Evolutionary conservation across 2,329 filamentous ascomycete genomes (phyloP), one percentile per base, ranked within the genome.

Genomic region (Colletotrichum liaoningense): DNA sequence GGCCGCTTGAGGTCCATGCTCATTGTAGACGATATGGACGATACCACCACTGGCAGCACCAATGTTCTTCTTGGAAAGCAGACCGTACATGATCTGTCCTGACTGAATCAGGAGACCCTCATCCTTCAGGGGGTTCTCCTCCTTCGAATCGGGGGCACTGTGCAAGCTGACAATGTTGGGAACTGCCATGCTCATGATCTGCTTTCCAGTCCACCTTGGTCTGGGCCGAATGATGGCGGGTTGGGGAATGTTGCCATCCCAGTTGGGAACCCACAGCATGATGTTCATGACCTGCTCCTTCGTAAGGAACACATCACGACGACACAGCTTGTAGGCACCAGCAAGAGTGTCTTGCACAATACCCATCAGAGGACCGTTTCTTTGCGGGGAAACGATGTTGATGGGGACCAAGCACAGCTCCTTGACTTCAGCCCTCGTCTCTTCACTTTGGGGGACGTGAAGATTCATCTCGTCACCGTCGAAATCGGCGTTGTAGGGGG

Each of bases 391-490:
- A 11, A 99, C 97, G 79, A 99, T 98, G 83, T 99, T 98, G 78
- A 97, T 90, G 0, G 97, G 97, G n/a, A 99, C 97, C 89, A 98
- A 93, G 83, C 96, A 98, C 16, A 99, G 90, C 81, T 98, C 93
- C 83, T 92, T 94, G 78, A 99, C 91, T 83, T 99, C 97, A 58
- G 97, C 95, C 74, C 97, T 93, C 42, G 97, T 97, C 84, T 99
- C 97, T 81, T 99, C 95, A 49, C 94, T 97, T 81, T 99, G 97
- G 4, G 97, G 97, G 65, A 99, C 97, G 89, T 99, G 97, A 86
- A 99, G 91, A 82, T 99, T 99, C 97, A 99, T 99, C 85, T 99
- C 97, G 83, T 99, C 97, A 85, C 97, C 97, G 81, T 99, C 97
- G 85, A 99, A 99, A 94, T 99, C 97, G 79, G 97, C 97, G 86